Conservation (phyloP, 495 filamentous ascomycete species). For the Aspergillus coremiiformis region DNA sequence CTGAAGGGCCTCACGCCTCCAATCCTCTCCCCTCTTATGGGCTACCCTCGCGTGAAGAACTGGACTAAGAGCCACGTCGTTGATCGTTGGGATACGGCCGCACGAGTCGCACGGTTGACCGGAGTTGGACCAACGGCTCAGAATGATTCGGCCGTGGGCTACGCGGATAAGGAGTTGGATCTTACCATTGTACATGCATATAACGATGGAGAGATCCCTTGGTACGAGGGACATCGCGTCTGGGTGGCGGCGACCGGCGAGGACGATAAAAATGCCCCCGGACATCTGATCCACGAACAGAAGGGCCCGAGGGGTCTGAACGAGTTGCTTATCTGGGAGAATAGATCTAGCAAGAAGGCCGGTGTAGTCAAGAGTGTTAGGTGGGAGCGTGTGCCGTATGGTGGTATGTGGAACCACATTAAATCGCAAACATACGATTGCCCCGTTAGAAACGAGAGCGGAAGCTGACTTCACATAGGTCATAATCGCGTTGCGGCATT, state of each 20-base stretch:
- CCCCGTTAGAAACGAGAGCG: not conserved
- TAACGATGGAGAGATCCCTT: slow-evolving; percentile 73
- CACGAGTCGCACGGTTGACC: slow-evolving; percentile 40
- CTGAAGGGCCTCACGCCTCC: slow-evolving; percentile 74
- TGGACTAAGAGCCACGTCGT: slow-evolving; percentile 42
- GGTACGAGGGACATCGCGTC: slow-evolving; percentile 44
- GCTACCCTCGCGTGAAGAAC: slow-evolving; percentile 45
- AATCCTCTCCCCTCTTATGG: slow-evolving; percentile 63
- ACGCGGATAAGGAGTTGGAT: slow-evolving; percentile 47
- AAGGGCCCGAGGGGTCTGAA: slow-evolving; percentile 22
- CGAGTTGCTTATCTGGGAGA: slow-evolving; percentile 35
- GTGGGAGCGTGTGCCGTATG: slow-evolving; percentile 41
- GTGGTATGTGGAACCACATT: slow-evolving; percentile 29
- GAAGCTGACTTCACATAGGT: slow-evolving; percentile 19
- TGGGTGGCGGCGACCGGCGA: slow-evolving; percentile 39
- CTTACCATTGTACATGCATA: slow-evolving; percentile 69
- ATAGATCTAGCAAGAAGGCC: slow-evolving; percentile 21
- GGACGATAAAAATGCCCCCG: slow-evolving; percentile 47
- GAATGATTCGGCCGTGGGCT: slow-evolving; percentile 17
- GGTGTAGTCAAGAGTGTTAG: slow-evolving; percentile 41
- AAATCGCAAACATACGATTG: not conserved
- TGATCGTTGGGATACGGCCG: slow-evolving; percentile 50
- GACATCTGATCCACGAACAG: slow-evolving; percentile 36
- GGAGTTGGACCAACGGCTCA: slow-evolving; percentile 19
- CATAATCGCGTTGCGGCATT: slow-evolving; percentile 47